Evolutionary conservation across 805 yeast species (phyloP).

Genomic region (Jamesozyma hellenica): DNA sequence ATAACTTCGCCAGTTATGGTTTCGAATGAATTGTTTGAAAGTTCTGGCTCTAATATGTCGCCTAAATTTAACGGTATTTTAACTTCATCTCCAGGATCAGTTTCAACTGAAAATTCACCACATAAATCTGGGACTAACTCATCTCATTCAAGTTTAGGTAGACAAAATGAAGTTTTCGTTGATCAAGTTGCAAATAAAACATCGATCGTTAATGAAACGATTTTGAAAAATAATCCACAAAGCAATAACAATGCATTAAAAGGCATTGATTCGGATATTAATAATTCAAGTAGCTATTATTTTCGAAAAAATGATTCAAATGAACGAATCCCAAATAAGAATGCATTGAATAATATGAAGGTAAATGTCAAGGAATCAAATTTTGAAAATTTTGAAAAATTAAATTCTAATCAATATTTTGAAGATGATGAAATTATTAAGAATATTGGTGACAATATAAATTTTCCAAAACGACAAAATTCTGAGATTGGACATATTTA

Average conservation of each 20-base stretch:
- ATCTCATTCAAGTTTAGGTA: background rate
- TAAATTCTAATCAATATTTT: no score
- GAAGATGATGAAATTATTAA: no score
- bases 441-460: background rate
- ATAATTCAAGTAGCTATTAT: no score
- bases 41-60: slow-evolving; percentile 14
- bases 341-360: background rate
- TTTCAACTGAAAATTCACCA: background rate
- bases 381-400: slow-evolving; percentile 3
- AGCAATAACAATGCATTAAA: background rate
- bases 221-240: background rate
- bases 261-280: no score
- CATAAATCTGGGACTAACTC: background rate
- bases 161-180: background rate
- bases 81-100: background rate
- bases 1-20: slow-evolving; percentile 39
- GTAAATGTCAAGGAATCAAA: slow-evolving; percentile 7
- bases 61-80: slow-evolving; percentile 5
- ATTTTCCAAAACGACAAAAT: no score
- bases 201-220: background rate
- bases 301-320: no score
- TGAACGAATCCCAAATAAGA: background rate
- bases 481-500: no score
- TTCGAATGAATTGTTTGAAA: slow-evolving; percentile 28
- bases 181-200: no score